Percentiles rank a stretch among this genome's conserved stretches.
Evolutionary conservation across 345 rosid genomes (phyloP).

Genomic region (Rhizophora apiculata): DNA sequence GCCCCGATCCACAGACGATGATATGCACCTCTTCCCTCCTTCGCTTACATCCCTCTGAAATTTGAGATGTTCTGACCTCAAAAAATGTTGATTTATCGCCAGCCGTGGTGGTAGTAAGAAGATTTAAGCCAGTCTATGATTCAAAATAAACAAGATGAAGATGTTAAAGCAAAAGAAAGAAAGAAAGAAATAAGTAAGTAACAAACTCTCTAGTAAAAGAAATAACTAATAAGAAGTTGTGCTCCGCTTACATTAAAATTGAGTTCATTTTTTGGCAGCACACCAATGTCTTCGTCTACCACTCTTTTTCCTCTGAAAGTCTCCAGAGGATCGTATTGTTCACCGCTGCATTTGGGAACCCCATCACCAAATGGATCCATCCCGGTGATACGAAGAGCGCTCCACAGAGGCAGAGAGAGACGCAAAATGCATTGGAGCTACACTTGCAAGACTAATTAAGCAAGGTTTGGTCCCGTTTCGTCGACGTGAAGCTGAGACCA

Average conservation of each 20-base stretch:
- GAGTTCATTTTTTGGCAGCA: background rate
- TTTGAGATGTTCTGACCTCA: background rate
- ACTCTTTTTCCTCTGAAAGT: constrained; percentile 20
- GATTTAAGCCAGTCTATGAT: constrained; percentile 13
- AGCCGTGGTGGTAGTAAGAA: background rate
- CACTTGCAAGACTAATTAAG: no score
- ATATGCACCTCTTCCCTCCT: constrained; percentile 4
- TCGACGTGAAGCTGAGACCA: no score
- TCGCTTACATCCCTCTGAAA: background rate
- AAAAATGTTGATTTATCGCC: background rate
- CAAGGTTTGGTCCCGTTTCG: no score
- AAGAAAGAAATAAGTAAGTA: background rate
- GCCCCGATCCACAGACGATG: background rate
- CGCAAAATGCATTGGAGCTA: no score
- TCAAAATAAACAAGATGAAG: background rate
- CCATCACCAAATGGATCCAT: constrained; percentile 4
- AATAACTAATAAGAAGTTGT: background rate
- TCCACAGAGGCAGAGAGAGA: background rate
- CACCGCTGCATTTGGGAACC: background rate
- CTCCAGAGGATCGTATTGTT: background rate
- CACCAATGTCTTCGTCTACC: constrained; percentile 13
- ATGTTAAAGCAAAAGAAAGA: background rate
- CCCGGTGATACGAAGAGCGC: constrained; percentile 5
- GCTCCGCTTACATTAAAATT: background rate
- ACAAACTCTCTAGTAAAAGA: background rate